These are phyloP conservation scores for Exserohilum turcica DNA, from an alignment of 2,329 filamentous ascomycete genomes.

Conservation along the genomic window DNA sequence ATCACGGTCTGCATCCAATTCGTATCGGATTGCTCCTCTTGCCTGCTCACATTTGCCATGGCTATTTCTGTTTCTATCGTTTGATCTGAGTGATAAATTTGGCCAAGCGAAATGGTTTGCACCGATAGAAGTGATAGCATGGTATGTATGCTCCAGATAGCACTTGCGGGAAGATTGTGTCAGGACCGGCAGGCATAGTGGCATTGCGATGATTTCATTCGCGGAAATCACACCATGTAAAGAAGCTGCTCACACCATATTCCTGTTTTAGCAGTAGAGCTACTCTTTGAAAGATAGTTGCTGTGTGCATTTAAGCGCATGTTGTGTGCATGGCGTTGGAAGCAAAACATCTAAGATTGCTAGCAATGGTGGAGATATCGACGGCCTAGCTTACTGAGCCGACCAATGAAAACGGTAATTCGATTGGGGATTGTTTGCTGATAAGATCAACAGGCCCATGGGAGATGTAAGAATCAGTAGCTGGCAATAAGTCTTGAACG, in stretches of 20 bases:
- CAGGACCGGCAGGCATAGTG: constrained; percentile 49
- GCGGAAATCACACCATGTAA: constrained; percentile 52
- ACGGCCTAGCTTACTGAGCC: too few species aligned
- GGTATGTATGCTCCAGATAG: constrained; percentile 40
- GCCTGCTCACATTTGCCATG: neutral
- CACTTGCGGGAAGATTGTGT: constrained; percentile 46
- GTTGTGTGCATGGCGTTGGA: constrained; percentile 49
- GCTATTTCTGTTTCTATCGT: neutral
- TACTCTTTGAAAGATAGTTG: too few species aligned
- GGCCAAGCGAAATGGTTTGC: constrained; percentile 25
- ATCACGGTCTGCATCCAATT: too few species aligned
- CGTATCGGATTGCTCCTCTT: neutral
- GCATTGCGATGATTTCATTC: constrained; percentile 52
- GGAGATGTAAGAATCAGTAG: too few species aligned
- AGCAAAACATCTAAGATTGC: constrained; percentile 52
- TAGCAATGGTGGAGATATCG: too few species aligned
- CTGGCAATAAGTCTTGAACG: too few species aligned
- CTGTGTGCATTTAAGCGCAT: too few species aligned
- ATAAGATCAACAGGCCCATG: too few species aligned
- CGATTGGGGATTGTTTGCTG: too few species aligned
- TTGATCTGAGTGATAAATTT: constrained; percentile 17
- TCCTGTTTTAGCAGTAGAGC: constrained; percentile 46
- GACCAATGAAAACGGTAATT: too few species aligned
- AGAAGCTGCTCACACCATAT: constrained; percentile 44
- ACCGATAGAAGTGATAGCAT: too few species aligned